Base-by-base conservation (phyloP, 306 rosid species). In the Parietaria judaica region DNA sequence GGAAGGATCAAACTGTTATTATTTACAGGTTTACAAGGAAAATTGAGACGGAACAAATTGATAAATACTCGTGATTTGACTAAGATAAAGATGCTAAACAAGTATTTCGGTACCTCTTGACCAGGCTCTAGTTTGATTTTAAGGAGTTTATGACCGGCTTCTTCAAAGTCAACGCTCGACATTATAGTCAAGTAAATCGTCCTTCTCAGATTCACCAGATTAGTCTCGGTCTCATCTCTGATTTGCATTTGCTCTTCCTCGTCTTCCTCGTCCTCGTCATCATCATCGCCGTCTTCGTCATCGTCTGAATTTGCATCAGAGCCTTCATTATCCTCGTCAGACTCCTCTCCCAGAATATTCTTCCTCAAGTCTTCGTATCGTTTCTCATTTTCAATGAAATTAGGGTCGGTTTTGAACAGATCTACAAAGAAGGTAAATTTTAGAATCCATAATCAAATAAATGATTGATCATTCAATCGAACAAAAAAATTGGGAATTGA, bases 161-260 rank as follows among this genome's bases (percentile, higher is more conserved):
- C 99, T 86, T 88, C 99, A 72, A 92, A 92, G 76, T 92, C 95
- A 50, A 84, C 95, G 80, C 94, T 86, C 58, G 96, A 88, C 99
- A 92, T 92, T 47, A 92, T 92, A 34, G 96, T 92, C 64, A 92
- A 74, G 74, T 86, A 92, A 35, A 92, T 92, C 36, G 99, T 88
- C 65, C 96, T 86, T 44, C 95, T 76, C 55, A 92, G 95, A 70
- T 92, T 92, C 44, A 88, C 82, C 14, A 92, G 94, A 56, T 92
- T 92, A 17, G 99, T 92, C 80, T 88, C 96, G 0, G 98, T 92
- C 77, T 92, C 95, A 65, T 88, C 99, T 60, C 70, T 77, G 58
- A 92, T 92, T 56, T 80, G 36, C 99, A 92, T 88, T 54, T 68
- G 46, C 72, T 86, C 72, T 65, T 92, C 95, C 0, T 82, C 91